phyloP scores from a whole-genome alignment of 179 eudicot species.

The Heliamphora ciliata region DNA sequence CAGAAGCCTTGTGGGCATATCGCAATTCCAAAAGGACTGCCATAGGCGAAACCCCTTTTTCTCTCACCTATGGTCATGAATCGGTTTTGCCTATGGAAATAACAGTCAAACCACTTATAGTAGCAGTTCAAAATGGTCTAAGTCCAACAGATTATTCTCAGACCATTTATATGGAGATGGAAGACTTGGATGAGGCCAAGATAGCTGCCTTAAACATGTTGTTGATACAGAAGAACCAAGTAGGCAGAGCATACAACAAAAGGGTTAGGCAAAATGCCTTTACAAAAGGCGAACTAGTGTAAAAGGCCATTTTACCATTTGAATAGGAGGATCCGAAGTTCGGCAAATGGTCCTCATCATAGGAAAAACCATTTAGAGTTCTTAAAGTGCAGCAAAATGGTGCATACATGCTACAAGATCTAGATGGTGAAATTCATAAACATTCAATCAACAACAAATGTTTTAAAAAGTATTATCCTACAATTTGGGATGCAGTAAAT shows the following conservation, averaged over 20 bases:
- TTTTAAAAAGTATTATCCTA: too few relatives aligned
- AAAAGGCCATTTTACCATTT: neutral
- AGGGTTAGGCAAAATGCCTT: neutral
- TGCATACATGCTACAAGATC: neutral
- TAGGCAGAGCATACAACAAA: neutral
- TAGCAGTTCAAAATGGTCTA: neutral
- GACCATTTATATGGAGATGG: neutral
- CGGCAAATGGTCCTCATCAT: neutral
- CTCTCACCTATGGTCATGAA: neutral
- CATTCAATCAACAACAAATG: neutral
- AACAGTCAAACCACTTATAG: neutral
- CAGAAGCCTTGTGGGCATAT: neutral
- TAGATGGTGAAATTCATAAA: neutral
- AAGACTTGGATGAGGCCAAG: neutral
- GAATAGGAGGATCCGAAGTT: neutral
- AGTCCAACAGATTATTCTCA: neutral
- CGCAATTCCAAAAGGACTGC: neutral
- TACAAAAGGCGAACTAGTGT: neutral
- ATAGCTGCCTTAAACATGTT: neutral
- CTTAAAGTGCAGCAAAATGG: neutral
- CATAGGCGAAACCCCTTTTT: neutral
- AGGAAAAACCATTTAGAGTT: neutral
- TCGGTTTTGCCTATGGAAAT: neutral
- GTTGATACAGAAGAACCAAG: neutral
- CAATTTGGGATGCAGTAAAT: too few relatives aligned